These are phyloP conservation scores for Aspergillus coremiiformis DNA, from an alignment of 495 filamentous ascomycete genomes.

Conservation along the genomic window DNA sequence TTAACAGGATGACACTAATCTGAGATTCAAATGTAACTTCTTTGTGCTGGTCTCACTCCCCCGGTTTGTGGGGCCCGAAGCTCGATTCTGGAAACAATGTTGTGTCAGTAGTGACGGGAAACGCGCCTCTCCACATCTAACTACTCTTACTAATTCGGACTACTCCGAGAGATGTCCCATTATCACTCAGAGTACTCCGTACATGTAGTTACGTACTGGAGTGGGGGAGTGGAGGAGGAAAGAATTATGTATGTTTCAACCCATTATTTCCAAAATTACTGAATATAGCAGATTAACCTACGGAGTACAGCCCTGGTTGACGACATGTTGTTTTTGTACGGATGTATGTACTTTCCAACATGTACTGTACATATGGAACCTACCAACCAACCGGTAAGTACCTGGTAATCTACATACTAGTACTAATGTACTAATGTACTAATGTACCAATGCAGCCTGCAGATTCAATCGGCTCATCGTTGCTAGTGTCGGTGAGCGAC, in stretches of 20 bases:
- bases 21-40: conserved; percentile 2
- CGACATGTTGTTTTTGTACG: not conserved
- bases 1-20: not conserved
- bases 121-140: conserved; percentile 9
- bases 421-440: no score
- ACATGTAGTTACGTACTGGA: not conserved
- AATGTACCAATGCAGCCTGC: conserved; percentile 4
- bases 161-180: not conserved
- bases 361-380: not conserved
- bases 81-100: conserved; percentile 24
- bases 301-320: not conserved
- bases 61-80: conserved; percentile 4
- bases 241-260: not conserved
- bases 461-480: not conserved
- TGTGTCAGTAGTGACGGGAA: conserved; percentile 13
- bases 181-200: no score
- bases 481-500: conserved; percentile 30
- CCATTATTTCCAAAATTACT: not conserved
- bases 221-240: not conserved
- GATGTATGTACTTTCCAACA: not conserved
- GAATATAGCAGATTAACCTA: no score
- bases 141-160: not conserved
- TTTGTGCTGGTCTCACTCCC: conserved; percentile 14
- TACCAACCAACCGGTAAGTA: not conserved
- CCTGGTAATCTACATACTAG: not conserved